Conservation (phyloP, 2,329 filamentous ascomycete species). For the Calonectria crousiana region DNA sequence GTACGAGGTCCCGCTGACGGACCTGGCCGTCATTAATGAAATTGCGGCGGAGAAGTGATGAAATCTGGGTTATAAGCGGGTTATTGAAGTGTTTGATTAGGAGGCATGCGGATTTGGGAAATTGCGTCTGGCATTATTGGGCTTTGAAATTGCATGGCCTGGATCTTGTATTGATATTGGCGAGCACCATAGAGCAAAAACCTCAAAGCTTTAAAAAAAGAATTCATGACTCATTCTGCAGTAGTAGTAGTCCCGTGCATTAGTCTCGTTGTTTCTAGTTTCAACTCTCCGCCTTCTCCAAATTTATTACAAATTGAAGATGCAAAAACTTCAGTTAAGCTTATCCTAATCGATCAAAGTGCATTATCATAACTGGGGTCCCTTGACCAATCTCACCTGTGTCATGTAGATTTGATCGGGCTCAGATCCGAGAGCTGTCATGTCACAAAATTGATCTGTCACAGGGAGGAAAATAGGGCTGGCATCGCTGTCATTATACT, state of each 20-base stretch:
- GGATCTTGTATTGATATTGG: background rate
- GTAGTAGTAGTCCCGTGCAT: too few species aligned
- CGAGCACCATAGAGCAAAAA: background rate
- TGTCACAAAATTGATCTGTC: background rate
- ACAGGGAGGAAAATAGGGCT: background rate
- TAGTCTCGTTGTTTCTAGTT: background rate
- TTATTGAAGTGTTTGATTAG: background rate
- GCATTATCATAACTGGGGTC: background rate
- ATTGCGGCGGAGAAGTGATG: background rate
- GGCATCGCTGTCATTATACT: background rate
- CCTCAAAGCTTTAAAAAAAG: background rate
- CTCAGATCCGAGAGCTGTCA: background rate
- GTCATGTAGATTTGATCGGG: background rate
- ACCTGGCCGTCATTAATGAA: constrained; percentile 8
- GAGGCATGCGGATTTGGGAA: background rate
- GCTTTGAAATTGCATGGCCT: background rate
- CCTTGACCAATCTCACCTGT: background rate
- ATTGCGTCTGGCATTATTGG: background rate
- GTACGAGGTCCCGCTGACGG: constrained; percentile 41
- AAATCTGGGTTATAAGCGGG: background rate
- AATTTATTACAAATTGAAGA: background rate
- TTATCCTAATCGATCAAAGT: background rate
- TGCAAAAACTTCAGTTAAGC: background rate
- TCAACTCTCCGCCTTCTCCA: background rate
- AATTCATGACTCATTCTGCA: background rate